Evolutionary conservation across 257 asterid genomes (phyloP).

Genomic region (Gynochthodes officinalis): DNA sequence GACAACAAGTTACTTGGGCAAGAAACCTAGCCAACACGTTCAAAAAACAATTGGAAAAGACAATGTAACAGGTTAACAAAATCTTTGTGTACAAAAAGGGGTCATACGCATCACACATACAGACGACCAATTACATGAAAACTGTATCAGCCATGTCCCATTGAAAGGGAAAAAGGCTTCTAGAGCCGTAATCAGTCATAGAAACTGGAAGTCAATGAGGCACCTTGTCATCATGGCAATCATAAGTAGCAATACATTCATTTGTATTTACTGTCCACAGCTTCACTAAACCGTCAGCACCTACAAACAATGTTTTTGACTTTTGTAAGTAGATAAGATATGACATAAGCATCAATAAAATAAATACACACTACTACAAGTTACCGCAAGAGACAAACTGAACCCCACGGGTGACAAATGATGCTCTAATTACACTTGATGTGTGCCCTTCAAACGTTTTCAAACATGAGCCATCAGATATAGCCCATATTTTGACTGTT

Average conservation of each 20-base stretch:
- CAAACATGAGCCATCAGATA: constrained; percentile 87
- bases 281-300: constrained; percentile 96
- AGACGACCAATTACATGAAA: neutral
- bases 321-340: neutral
- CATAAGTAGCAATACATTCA: constrained; percentile 95
- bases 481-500: constrained; percentile 90
- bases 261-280: constrained; percentile 89
- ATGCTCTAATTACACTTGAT: constrained; percentile 83
- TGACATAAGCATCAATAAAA: neutral
- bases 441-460: constrained; percentile 96
- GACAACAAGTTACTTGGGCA: neutral
- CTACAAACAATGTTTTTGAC: constrained; percentile 33
- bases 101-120: neutral
- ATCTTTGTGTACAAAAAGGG: neutral
- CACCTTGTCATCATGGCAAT: constrained; percentile 95
- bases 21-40: neutral
- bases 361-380: neutral
- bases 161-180: neutral
- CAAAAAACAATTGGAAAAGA: neutral
- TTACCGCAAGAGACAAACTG: constrained; percentile 92
- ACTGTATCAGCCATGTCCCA: neutral
- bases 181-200: neutral
- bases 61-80: neutral
- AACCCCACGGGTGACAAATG: constrained; percentile 85
- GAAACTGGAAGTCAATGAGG: constrained; percentile 17